Base-by-base conservation (phyloP, 495 filamentous ascomycete species). In the Rostrohypoxylon terebratum region DNA sequence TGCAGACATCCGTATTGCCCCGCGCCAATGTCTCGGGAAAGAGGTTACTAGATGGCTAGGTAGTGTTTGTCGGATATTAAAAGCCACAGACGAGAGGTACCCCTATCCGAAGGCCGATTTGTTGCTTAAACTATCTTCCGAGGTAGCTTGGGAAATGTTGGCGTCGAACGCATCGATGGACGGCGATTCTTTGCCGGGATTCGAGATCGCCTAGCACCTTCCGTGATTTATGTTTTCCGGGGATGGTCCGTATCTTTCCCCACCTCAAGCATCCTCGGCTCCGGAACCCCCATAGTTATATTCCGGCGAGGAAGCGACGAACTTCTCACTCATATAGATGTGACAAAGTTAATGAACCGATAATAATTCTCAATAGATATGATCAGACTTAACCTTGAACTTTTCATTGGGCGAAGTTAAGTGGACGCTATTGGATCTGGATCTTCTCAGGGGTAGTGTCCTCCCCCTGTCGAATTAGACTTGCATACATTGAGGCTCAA, bases 21-120 rank as follows among this genome's bases (percentile, higher is more conserved):
- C 72, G 67, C 0, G 67, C 67, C 21, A 48, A 71, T 13, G 67
- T 47, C 42, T 71, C 72, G 6, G 72, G 67, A 4, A 74, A 28
- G n/a, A 74, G 21, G 13, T 68, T 74, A 47, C 55, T 64, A 10
- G 66, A 47, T 6, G 72, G 72, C 10, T 71, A 57, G 34, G 71
- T 40, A 20, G 70, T 66, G 31, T 74, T 74, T 50, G 70, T 67
- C 0, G 71, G 62, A 33, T n/a, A n/a, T n/a, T 74, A 74, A 58
- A 59, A 74, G 21, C 18, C 38, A 36, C 72, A 74, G 5, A 10
- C 50, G 23, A 74, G n/a, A n/a, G n/a, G n/a, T n/a, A n/a, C n/a
- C n/a, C 51, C 38, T 67, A 70, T 18, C 53, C 18, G 50, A 58
- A 71, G 11, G 72, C 63, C 47, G 72, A 63, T 14, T 68, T 47